Conservation (phyloP, 768 basidiomycete genomes). For the Leccinum disarticulatum region DNA sequence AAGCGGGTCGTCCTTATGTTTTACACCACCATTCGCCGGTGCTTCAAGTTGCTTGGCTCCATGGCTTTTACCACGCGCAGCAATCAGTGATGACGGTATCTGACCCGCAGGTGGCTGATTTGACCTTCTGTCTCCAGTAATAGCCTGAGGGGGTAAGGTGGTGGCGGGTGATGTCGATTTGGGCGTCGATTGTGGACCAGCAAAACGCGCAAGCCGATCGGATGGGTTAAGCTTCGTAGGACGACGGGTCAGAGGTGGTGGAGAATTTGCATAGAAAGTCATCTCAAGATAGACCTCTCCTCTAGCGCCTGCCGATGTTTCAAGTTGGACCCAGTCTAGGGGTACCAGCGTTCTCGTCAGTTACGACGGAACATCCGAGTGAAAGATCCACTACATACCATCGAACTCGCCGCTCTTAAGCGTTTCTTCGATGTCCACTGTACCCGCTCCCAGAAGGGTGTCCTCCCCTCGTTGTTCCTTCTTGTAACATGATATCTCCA, state of each 20-base stretch:
- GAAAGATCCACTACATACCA: conserved; percentile 51
- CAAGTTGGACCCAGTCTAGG: conserved; percentile 68
- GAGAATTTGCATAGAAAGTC: conserved; percentile 82
- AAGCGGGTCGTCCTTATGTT: conserved; percentile 33
- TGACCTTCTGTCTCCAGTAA: conserved; percentile 9
- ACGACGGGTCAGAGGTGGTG: conserved; percentile 50
- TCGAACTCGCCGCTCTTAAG: conserved; percentile 89
- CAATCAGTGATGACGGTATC: conserved; percentile 26
- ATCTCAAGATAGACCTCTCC: conserved; percentile 92
- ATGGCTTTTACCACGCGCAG: conserved; percentile 17
- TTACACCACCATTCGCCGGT: conserved; percentile 11
- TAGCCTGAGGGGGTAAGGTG: background rate
- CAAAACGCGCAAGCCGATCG: conserved; percentile 51
- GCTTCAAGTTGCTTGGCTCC: conserved; percentile 6
- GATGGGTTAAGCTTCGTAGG: conserved; percentile 53
- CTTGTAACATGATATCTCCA: conserved; percentile 78
- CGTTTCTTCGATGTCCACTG: conserved; percentile 74
- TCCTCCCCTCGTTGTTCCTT: conserved; percentile 75
- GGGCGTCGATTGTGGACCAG: conserved; percentile 19
- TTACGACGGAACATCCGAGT: background rate
- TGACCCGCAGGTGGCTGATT: conserved; percentile 8
- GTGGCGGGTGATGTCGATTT: conserved; percentile 17
- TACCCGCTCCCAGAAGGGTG: conserved; percentile 69
- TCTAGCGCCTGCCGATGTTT: conserved; percentile 59
- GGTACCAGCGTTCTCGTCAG: conserved; percentile 6